Evolutionary conservation across 306 rosid species (phyloP).

Genomic region (Quercus variabilis): DNA sequence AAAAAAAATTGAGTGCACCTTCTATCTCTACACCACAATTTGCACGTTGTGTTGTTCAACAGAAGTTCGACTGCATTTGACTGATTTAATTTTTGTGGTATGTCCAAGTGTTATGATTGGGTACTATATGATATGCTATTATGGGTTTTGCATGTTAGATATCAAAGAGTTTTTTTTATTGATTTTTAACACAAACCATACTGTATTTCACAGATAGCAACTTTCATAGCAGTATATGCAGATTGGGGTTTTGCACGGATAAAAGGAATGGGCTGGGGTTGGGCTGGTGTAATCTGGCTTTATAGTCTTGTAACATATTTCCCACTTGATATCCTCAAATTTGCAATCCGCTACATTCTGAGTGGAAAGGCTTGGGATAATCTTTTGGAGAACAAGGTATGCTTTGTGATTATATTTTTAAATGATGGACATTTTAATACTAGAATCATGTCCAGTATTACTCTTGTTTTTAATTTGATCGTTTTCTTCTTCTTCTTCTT

Average conservation of each 20-base stretch:
- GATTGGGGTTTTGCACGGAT: constrained; percentile 78
- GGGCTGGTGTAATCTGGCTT: constrained; percentile 98
- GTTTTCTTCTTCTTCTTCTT: background rate
- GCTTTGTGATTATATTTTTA: background rate
- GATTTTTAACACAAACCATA: constrained; percentile 1
- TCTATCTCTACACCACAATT: background rate
- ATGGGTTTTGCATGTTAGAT: background rate
- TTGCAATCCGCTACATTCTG: constrained; percentile 71
- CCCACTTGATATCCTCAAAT: constrained; percentile 88
- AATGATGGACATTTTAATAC: background rate
- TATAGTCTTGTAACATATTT: constrained; percentile 77
- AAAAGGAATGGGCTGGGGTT: constrained; percentile 90
- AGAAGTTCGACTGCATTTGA: background rate
- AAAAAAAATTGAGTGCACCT: background rate
- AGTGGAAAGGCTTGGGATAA: constrained; percentile 98
- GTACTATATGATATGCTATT: background rate
- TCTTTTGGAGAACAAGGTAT: constrained; percentile 95
- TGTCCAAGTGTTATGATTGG: background rate
- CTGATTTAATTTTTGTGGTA: too few species aligned
- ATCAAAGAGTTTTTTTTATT: background rate
- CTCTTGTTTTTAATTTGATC: background rate
- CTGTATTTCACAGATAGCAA: constrained; percentile 65
- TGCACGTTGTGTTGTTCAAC: background rate
- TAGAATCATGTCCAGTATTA: background rate
- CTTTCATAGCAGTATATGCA: constrained; percentile 86